Base-by-base conservation (phyloP, 345 rosid genomes). In the Dovyalis caffra region DNA sequence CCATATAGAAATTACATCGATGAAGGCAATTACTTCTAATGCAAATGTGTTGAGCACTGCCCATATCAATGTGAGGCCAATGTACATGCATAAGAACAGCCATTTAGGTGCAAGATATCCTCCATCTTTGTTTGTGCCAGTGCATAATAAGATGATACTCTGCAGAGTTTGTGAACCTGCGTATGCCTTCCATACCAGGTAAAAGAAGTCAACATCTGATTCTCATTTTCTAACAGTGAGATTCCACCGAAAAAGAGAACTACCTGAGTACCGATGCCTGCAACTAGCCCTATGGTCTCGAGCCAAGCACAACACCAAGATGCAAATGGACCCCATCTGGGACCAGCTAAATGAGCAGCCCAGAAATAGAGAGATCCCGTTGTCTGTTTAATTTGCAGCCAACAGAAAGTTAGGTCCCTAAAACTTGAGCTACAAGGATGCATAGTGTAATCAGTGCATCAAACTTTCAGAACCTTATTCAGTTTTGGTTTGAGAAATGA, bases 291-390 rank as follows among this genome's bases (percentile, higher is more conserved):
- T 9, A 87, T 85, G 38, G 90, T 81, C 77, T 87, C 88, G 32
- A 89, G 91, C 93, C 93, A 87, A 65, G 93, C 91, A 58, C 93
- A 89, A 12, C 90, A 85, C 93, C 91, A 89, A 8, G 91, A 89
- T 64, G 91, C 87, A 65, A 89, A 81, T 3, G 93, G 91, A 29
- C 93, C 91, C 90, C 86, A 86, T 75, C 40, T 84, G n/a, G 90
- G 91, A 34, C 93, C 90, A 38, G 91, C 85, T 31, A 87, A 82
- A 81, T 87, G 91, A 6, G 91, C 90, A 32, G 93, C 87, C 93
- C 91, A 86, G 75, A 86, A 87, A 78, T 89, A 89, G n/a, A 89
- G 90, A 16, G 93, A 89, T 31, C 93, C 91, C 6, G 91, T 89
- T 2, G 91, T 87, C 93, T 86, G 86, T 79, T 49, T n/a, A 64